Evolutionary conservation across 2,329 filamentous ascomycete genomes (phyloP).

Genomic region (Coniosporium tulheliwenetii): DNA sequence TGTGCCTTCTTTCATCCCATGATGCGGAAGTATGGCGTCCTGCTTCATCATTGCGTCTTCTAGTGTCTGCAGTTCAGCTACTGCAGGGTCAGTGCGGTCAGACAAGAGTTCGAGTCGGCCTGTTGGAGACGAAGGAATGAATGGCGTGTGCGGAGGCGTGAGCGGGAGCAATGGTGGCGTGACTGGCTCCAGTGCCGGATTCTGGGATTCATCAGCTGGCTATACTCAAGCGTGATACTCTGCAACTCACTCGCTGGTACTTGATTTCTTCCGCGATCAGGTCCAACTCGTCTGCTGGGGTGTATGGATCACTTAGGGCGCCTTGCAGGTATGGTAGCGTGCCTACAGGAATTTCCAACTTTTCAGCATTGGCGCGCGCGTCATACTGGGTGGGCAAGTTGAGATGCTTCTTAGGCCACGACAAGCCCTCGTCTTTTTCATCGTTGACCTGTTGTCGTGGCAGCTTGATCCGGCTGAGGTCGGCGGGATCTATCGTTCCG

Average conservation of each 20-base stretch:
- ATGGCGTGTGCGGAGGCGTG: conserved; percentile 22
- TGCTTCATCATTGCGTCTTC: conserved; percentile 17
- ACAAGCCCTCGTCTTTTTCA: conserved; percentile 26
- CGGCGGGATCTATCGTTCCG: conserved; percentile 9
- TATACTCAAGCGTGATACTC: neutral
- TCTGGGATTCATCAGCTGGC: conserved; percentile 13
- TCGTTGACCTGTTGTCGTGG: conserved; percentile 18
- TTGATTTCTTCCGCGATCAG: conserved; percentile 6
- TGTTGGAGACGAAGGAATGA: conserved; percentile 22
- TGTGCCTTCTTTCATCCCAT: neutral
- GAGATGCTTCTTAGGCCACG: conserved; percentile 22
- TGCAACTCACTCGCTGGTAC: conserved; percentile 12
- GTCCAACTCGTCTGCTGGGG: conserved; percentile 9
- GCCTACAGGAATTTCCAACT: conserved; percentile 19
- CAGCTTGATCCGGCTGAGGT: conserved; percentile 15
- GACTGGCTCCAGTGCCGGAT: conserved; percentile 13
- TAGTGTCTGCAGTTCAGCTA: conserved; percentile 16
- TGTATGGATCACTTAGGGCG: conserved; percentile 11
- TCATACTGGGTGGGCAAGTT: conserved; percentile 12
- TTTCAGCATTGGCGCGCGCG: conserved; percentile 16
- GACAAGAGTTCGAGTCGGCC: conserved; percentile 20
- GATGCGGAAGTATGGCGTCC: conserved; percentile 3
- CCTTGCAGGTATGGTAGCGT: conserved; percentile 20
- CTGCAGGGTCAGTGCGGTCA: conserved; percentile 17
- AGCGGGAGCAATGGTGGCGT: conserved; percentile 32